Evolutionary conservation across 2,329 filamentous ascomycete genomes (phyloP).

Genomic region (Ophiognomonia clavigignenti-juglandacearum): DNA sequence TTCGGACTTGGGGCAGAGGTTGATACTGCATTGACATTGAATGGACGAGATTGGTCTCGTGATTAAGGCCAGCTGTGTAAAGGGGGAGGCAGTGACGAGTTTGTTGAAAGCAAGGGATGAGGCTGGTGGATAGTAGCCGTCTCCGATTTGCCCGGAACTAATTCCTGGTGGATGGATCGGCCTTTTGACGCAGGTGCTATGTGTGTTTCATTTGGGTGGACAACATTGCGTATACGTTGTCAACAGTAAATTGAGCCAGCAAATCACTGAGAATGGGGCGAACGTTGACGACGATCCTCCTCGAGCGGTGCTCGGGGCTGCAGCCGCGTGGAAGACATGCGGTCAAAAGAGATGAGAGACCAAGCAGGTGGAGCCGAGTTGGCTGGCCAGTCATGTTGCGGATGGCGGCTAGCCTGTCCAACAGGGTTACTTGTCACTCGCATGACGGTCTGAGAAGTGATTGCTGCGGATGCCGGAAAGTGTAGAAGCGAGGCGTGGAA

Average conservation of each 20-base stretch:
- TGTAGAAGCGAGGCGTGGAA: too few species aligned
- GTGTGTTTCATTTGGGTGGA: too few species aligned
- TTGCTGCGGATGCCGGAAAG: not conserved
- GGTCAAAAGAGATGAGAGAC: conserved; percentile 2
- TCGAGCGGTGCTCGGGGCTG: not conserved
- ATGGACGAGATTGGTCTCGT: conserved; percentile 2
- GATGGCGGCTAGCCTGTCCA: conserved; percentile 1
- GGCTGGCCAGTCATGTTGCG: conserved; percentile 7
- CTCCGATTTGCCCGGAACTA: too few species aligned
- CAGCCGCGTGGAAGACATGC: conserved; percentile 9
- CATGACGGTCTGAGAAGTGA: conserved; percentile 3
- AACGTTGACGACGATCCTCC: not conserved
- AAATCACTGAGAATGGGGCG: not conserved
- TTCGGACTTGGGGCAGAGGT: too few species aligned
- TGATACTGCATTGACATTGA: not conserved
- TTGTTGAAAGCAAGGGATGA: not conserved
- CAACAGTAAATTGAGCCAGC: too few species aligned
- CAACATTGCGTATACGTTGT: too few species aligned
- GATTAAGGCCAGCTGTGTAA: too few species aligned
- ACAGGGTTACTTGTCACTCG: too few species aligned
- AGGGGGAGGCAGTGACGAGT: too few species aligned
- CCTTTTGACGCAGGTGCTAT: too few species aligned
- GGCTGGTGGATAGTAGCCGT: conserved; percentile 2
- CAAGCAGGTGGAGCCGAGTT: not conserved
- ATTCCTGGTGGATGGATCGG: too few species aligned